Conservation (phyloP, 108 stramenopile genomes). For the Nitzschia palea region DNA sequence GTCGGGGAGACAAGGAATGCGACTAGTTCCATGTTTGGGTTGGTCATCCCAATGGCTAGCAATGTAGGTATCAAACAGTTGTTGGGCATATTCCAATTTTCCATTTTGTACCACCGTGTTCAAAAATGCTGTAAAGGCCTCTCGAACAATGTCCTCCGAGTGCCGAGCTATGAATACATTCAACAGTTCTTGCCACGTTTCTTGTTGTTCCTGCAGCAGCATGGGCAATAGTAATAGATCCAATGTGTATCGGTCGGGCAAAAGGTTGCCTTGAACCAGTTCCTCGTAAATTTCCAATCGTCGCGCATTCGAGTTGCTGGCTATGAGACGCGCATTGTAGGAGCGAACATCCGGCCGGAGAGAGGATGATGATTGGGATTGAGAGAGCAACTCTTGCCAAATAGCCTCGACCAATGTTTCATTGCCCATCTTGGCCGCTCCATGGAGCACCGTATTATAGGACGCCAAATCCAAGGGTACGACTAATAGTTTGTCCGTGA, state of each 20-base stretch:
- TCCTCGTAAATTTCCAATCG: constrained; percentile 15
- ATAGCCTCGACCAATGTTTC: constrained; percentile 35
- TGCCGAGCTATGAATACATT: constrained; percentile 27
- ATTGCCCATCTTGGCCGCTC: constrained; percentile 57
- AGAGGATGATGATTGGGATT: not conserved
- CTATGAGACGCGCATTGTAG: constrained; percentile 69
- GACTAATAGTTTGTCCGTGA: constrained; percentile 36
- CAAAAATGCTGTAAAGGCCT: constrained; percentile 71
- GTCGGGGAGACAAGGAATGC: constrained; percentile 33
- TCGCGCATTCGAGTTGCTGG: constrained; percentile 10
- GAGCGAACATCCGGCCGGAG: constrained; percentile 49
- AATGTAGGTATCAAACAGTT: constrained; percentile 51
- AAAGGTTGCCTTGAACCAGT: constrained; percentile 7
- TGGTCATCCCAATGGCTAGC: not conserved
- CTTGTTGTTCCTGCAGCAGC: not conserved
- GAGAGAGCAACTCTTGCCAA: constrained; percentile 13
- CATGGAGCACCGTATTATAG: constrained; percentile 56
- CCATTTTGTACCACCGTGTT: constrained; percentile 44
- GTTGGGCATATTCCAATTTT: constrained; percentile 51
- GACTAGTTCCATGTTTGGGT: no score
- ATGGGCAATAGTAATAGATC: constrained; percentile 63
- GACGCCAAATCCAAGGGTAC: constrained; percentile 52
- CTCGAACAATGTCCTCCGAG: constrained; percentile 18
- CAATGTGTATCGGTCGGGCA: constrained; percentile 70
- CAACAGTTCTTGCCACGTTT: constrained; percentile 22